A percentile compares a stretch with the other conserved stretches of the same genome.
These are phyloP conservation scores for Solanum habrochaites DNA, from an alignment of 257 asterid species.

Conservation along the genomic window DNA sequence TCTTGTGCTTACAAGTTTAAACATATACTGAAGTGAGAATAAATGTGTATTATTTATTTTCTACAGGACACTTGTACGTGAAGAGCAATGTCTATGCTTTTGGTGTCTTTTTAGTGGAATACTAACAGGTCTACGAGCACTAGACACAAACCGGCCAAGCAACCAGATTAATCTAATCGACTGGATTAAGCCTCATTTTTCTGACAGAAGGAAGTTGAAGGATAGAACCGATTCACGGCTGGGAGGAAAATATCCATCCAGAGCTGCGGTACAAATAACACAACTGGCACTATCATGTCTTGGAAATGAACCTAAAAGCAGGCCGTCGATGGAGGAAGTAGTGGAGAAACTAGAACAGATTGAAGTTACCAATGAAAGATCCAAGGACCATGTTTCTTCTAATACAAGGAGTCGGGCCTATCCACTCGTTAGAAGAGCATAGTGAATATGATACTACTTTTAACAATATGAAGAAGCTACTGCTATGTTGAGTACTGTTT, in stretches of 20 bases:
- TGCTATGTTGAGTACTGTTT: not conserved
- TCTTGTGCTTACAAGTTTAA: not conserved
- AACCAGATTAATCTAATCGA: slow-evolving; percentile 33
- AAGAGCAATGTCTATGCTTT: not conserved
- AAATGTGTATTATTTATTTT: not conserved
- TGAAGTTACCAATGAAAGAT: slow-evolving; percentile 24
- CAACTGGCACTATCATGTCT: slow-evolving; percentile 20
- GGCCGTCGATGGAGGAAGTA: slow-evolving; percentile 55
- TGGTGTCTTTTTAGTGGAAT: not conserved
- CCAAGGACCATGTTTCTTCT: not conserved
- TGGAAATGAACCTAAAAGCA: slow-evolving; percentile 31
- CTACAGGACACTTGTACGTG: slow-evolving; percentile 1
- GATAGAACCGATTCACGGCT: slow-evolving; percentile 31
- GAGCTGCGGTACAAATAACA: slow-evolving; percentile 22
- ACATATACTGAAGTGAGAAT: not conserved
- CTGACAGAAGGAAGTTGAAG: not conserved
- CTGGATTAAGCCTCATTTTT: slow-evolving; percentile 44
- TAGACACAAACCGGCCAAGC: slow-evolving; percentile 33
- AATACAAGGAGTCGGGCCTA: not conserved
- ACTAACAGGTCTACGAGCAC: slow-evolving; percentile 9
- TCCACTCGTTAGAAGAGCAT: not conserved
- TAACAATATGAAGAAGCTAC: not conserved
- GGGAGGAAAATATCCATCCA: slow-evolving; percentile 49
- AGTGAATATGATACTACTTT: not conserved
- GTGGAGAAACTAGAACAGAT: slow-evolving; percentile 28